Evolutionary conservation across 108 stramenopile genomes (phyloP), one percentile per base, ranked within the genome.

Genomic region (Cylindrotheca closterium): DNA sequence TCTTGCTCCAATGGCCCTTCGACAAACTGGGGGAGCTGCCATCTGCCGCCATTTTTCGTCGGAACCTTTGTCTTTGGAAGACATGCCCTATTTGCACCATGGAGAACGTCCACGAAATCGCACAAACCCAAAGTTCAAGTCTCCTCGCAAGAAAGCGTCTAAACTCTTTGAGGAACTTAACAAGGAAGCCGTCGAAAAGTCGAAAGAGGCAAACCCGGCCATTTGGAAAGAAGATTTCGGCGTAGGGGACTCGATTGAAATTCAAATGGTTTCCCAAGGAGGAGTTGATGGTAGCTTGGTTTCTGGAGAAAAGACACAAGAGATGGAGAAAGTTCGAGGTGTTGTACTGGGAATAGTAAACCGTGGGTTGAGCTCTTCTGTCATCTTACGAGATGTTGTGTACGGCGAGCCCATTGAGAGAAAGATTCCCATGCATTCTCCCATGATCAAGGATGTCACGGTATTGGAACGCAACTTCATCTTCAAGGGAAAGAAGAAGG

Each of bases 401-500:
- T 84, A 84, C 68, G 92, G 91, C 21, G 55, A 63, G 23, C 85
- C 83, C 34, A 74, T 93, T 30, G 92, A 93, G 28, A 80, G 92
- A 28, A 81, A 84, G 58, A 75, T 93, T 29, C 84, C 82, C 5
- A 67, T 93, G 69, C 82, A 88, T 61, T 84, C 82, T 27, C 92
- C 92, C 1, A 72, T 89, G 77, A 70, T 93, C 47, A 84, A 87
- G 70, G 74, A 72, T 1, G 55, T 86, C 32, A 89, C 75, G 55
- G 82, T 96, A 23, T 60, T 96, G 80, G 89, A 96, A 70, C 77
- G 74, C 55, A 86, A 88, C 53, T 94, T 92, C 76, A 81, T 92
- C 46, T 89, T 83, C 80, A 87, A 89, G 71, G 92, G 91, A 15
- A 91, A 85, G 77, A 77, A 82, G 52, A 93, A 92, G 84, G 82